phyloP scores from a whole-genome alignment of 345 rosid genomes.

The Theobroma cacao region DNA sequence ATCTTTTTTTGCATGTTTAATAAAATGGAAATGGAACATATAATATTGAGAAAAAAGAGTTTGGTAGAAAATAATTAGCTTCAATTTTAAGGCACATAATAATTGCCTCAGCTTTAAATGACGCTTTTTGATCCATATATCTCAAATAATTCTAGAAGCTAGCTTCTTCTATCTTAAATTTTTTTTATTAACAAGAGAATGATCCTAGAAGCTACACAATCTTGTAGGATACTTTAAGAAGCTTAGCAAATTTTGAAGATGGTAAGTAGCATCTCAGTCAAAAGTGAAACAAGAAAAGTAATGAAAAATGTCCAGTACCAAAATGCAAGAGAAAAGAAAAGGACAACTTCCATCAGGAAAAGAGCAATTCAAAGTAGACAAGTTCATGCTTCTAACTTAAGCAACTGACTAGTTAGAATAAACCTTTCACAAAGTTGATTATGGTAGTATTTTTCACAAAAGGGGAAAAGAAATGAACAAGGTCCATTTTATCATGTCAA shows the following conservation, averaged over 20 bases:
- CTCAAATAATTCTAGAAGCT: background rate
- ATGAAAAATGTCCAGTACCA: background rate
- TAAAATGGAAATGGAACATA: background rate
- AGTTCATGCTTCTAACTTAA: no score
- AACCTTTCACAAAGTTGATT: no score
- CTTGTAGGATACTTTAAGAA: background rate
- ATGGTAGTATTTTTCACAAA: no score
- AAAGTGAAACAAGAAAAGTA: background rate
- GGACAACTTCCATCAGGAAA: background rate
- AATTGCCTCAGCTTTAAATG: background rate
- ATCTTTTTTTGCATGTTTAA: background rate
- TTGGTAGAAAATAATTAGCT: background rate
- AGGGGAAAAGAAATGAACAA: background rate
- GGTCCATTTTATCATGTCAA: background rate
- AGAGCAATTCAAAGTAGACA: background rate
- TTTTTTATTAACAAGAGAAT: background rate
- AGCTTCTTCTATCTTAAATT: background rate
- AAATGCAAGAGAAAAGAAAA: background rate
- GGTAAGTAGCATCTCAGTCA: background rate
- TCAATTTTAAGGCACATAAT: background rate
- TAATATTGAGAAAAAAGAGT: background rate
- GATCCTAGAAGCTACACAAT: background rate
- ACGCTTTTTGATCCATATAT: background rate
- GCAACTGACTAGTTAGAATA: no score
- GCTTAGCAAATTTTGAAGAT: background rate